phyloP scores from a whole-genome alignment of 2,329 filamentous ascomycete genomes.

The Ophiostoma novo-ulmi region DNA sequence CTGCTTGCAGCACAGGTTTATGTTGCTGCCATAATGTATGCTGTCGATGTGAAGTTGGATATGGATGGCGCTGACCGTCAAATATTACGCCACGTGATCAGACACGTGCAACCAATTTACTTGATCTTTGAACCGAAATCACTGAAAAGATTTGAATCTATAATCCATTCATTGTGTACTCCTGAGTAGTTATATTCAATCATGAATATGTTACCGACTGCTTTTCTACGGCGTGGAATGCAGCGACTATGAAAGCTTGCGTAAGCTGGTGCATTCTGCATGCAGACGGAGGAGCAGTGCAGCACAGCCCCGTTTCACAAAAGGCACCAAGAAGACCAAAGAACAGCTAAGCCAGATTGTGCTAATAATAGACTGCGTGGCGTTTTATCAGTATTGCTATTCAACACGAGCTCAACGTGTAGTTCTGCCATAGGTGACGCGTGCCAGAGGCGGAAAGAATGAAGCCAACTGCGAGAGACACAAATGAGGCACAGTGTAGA shows the following conservation, averaged over 20 bases:
- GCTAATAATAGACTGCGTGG: constrained; percentile 4
- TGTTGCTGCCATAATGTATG: too few species aligned
- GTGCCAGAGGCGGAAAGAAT: neutral
- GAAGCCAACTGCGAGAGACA: neutral
- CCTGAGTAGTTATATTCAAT: too few species aligned
- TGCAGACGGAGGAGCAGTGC: neutral
- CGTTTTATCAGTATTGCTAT: neutral
- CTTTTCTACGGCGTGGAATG: neutral
- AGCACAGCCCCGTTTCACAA: constrained; percentile 10
- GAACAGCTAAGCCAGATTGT: neutral
- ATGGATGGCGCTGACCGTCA: too few species aligned
- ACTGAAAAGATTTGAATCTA: too few species aligned
- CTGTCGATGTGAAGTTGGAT: too few species aligned
- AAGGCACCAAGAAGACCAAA: neutral
- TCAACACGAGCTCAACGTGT: neutral
- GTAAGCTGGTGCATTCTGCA: neutral
- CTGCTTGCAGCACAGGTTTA: too few species aligned
- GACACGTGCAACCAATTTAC: too few species aligned
- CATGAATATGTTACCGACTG: too few species aligned
- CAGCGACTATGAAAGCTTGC: neutral
- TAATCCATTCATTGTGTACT: too few species aligned
- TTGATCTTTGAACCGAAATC: too few species aligned
- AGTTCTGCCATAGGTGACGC: neutral
- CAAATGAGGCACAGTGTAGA: neutral
- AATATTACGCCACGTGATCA: too few species aligned